Evolutionary conservation across 2,329 filamentous ascomycete genomes (phyloP), one percentile per base, ranked within the genome.

Genomic region (Colletotrichum graminicola): DNA sequence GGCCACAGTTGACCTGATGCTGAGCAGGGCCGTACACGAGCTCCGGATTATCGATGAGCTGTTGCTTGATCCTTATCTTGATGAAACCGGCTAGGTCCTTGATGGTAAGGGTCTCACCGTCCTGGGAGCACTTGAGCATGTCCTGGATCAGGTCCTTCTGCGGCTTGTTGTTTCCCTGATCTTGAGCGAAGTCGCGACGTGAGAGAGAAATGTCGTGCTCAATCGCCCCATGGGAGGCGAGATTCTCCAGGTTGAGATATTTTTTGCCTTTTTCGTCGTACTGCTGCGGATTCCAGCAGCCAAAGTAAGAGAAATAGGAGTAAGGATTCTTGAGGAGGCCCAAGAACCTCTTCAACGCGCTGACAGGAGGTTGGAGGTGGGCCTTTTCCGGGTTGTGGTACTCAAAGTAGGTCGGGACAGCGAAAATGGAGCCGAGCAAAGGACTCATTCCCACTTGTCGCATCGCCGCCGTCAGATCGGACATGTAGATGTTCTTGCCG

Each of bases 401-500:
- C 26, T 52, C 49, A 12, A 52, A 52, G 49, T 52, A 52, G 49
- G 49, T 52, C 29, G 49, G 49, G 14, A 52, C 49, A 23, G 49
- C 49, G 14, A 52, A 52, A 18, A 52, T 10, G 23, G 49, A 52
- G 5, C 49, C 49, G 14, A 52, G 49, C 49, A 52, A 52, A 23
- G 49, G 49, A 29, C 49, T 52, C 49, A 52, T 52, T 52, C 49
- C 49, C 49, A 52, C 49, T 16, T 52, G 49, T 29, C 12, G 49
- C 49, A 52, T 52, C 23, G 49, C 23, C 14, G 14, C 49, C 1
- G 49, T 52, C 14, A 51, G 26, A 18, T 52, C 49, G 1, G 14
- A 21, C 62, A 66, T 66, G 5, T 78, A 82, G 62, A 84, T 76
- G 62, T 82, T 79, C 47, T 73, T 76, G 34, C 83, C 83, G 56